Evolutionary conservation across 805 yeast genomes (phyloP), one percentile per base, ranked within the genome.

Genomic region (Diddensiella caesifluorescens): DNA sequence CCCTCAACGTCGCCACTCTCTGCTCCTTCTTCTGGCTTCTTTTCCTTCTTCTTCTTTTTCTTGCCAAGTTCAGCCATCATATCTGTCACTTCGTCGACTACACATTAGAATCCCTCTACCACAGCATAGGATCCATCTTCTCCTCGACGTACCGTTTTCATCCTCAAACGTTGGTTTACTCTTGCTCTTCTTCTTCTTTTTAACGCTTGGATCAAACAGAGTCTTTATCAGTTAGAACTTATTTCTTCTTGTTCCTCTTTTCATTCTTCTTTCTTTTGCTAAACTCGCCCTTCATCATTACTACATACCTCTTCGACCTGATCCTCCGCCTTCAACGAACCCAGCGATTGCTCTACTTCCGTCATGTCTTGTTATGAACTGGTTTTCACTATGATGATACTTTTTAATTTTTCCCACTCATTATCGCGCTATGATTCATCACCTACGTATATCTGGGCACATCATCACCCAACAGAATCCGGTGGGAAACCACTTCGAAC

Each of bases 41-140:
- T 49, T 39, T 49, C 47, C 55, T 53, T 59, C 60, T 48, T 52
- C 50, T 43, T 66, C 69, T 45, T 66, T 63, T 84, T 75, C 83
- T 84, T 85, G 65, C 83, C 85, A 60, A 87, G 68, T 6, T 92
- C 90, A 23, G 87, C 74, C 56, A 85, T 79, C 67, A 85, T 65
- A 50, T 80, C 86, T 41, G 74, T 79, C 44, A 67, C 71, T 44
- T 66, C 73, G 4, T 57, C 62, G 22, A 59, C 65, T 6, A 43
- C 59, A 26, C 53, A 45, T 20, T 47, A 54, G 10, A 10, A 16
- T 23, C 12, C n/a, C n/a, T n/a, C n/a, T n/a, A n/a, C n/a, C n/a
- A n/a, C n/a, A n/a, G n/a, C n/a, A n/a, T n/a, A n/a, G n/a, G n/a
- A n/a, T n/a, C n/a, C n/a, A n/a, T n/a, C 12, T 12, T 25, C 27